Conservation (phyloP, 2,329 filamentous ascomycete genomes). For the Sphaerulina populicola region DNA sequence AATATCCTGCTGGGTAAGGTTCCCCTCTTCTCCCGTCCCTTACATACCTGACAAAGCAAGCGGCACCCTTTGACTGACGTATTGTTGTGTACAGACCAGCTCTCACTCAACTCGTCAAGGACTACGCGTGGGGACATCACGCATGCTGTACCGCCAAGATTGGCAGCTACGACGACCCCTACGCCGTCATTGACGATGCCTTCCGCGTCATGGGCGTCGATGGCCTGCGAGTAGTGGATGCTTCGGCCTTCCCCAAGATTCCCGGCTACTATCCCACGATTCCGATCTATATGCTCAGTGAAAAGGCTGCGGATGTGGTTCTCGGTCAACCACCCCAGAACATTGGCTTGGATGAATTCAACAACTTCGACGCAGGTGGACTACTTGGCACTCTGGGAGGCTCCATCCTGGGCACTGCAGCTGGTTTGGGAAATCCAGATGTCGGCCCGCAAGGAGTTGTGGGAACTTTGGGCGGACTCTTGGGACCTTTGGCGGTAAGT, state of each 20-base stretch:
- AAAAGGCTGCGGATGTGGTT: slow-evolving; percentile 56
- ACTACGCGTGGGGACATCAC: slow-evolving; percentile 49
- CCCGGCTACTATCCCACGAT: slow-evolving; percentile 46
- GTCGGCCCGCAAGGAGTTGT: slow-evolving; percentile 1
- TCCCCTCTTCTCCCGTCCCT: not conserved
- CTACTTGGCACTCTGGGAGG: slow-evolving; percentile 4
- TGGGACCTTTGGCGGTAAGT: not conserved
- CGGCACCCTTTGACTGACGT: not conserved
- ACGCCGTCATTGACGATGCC: slow-evolving; percentile 48
- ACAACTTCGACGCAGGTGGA: slow-evolving; percentile 34
- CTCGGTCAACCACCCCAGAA: slow-evolving; percentile 40
- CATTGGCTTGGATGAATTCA: slow-evolving; percentile 42
- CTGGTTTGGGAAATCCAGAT: not conserved
- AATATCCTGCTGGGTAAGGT: slow-evolving; percentile 17
- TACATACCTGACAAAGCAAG: too few species aligned
- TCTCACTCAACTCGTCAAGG: slow-evolving; percentile 41
- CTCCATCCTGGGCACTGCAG: not conserved
- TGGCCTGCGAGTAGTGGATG: slow-evolving; percentile 55
- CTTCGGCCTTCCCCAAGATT: slow-evolving; percentile 49
- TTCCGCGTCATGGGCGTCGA: slow-evolving; percentile 51
- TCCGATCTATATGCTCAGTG: slow-evolving; percentile 49
- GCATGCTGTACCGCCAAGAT: slow-evolving; percentile 50
- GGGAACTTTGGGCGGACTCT: slow-evolving; percentile 1
- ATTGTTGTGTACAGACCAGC: slow-evolving; percentile 32
- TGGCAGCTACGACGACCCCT: slow-evolving; percentile 46